Evolutionary conservation across 1,284 basidiomycete species (phyloP), one percentile per base, ranked within the genome.

Genomic region (Cryptococcus jaspeensis): DNA sequence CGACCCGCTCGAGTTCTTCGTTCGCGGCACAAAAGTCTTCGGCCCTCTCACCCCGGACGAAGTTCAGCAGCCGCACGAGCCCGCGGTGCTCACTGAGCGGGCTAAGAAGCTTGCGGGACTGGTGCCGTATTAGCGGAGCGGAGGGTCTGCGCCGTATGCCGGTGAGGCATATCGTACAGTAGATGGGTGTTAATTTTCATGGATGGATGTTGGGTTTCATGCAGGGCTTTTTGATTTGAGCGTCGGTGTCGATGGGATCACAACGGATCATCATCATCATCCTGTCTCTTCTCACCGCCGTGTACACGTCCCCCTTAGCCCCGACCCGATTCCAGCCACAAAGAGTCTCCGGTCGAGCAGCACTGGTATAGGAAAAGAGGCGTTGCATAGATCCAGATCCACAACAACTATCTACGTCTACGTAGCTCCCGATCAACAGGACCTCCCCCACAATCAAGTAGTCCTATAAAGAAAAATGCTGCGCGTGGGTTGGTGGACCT

Each of bases 41-140:
- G 60, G 64, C 35, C 52, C 62, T n/a, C 37, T 60, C 1, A 50
- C 59, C n/a, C 57, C 60, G 15, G 64, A 66, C 36, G 71, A 74
- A 56, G 44, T n/a, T 7, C 53, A 45, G 15, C 11, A 42, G 13
- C 60, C 60, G 23, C 58, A 56, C 32, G 43, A 56, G 11, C 47
- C 53, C 23, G 52, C 56, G 5, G 56, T 58, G 3, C 39, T 58
- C 9, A 48, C 43, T 22, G 53, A 61, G 18, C 40, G 53, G 32
- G 53, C 56, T 16, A 23, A 52, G 36, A 44, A 58, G 35, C 45
- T 61, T 5, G 60, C 53, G 20, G 60, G 60, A 32, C 22, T 61
- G n/a, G n/a, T 53, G 12, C 20, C 59, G 8, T 60, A 60, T 20
- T 60, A 52, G 40, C 6, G 20, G n/a, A 6, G 20, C 39, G 12